Evolutionary conservation across 2,329 filamentous ascomycete genomes (phyloP).

Genomic region (Paracoccidioides lutzii): DNA sequence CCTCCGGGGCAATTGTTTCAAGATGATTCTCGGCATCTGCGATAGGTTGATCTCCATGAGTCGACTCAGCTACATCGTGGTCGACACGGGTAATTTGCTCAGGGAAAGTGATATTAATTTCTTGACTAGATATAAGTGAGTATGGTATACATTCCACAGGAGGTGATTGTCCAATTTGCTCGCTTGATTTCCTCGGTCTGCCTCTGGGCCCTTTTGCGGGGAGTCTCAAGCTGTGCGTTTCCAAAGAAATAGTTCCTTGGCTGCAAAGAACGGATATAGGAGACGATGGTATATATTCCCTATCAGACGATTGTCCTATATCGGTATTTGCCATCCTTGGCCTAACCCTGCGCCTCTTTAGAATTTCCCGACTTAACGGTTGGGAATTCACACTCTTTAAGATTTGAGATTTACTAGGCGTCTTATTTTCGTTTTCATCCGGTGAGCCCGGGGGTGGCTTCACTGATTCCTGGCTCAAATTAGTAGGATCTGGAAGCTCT

Average conservation of each 20-base stretch:
- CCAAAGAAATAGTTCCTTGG: not conserved
- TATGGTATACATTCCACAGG: not conserved
- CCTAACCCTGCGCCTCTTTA: not conserved
- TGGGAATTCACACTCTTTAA: constrained; percentile 8
- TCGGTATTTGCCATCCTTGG: not conserved
- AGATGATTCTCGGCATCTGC: not conserved
- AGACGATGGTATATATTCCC: not conserved
- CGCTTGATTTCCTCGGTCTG: not conserved
- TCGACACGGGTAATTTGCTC: not conserved
- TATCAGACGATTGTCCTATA: not conserved
- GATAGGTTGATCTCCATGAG: not conserved
- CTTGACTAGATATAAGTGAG: not conserved
- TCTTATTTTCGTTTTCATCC: not conserved
- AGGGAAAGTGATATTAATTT: not conserved
- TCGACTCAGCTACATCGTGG: not conserved
- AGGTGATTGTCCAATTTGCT: not conserved
- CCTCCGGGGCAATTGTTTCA: not conserved
- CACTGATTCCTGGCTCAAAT: not conserved
- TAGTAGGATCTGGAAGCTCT: not conserved
- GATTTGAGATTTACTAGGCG: not conserved
- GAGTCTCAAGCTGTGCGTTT: not conserved
- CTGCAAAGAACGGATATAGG: not conserved
- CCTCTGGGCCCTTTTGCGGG: not conserved
- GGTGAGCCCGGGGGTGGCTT: not conserved
- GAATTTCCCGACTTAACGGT: not conserved